These are phyloP conservation scores for Hericium alpestre DNA, from an alignment of 768 basidiomycete genomes.

Conservation along the genomic window DNA sequence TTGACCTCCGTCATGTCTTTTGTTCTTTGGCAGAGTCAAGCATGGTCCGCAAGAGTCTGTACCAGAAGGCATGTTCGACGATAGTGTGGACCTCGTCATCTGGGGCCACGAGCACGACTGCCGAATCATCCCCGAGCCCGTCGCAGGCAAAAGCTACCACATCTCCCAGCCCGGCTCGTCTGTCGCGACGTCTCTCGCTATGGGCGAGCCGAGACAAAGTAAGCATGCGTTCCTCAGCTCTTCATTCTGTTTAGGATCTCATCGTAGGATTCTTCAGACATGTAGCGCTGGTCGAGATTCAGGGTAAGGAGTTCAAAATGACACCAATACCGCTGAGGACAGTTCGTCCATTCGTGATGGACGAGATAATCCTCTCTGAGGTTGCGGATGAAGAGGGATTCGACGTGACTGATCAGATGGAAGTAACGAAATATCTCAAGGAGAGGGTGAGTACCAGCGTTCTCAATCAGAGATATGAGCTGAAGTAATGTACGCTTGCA, in stretches of 20 bases:
- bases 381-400: constrained; percentile 69
- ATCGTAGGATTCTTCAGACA: constrained; percentile 42
- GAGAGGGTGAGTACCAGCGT: constrained; percentile 35
- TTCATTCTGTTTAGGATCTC: background rate
- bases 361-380: constrained; percentile 66
- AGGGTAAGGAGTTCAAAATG: constrained; percentile 79
- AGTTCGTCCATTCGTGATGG: constrained; percentile 89
- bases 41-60: constrained; percentile 93
- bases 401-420: constrained; percentile 72
- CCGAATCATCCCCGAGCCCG: constrained; percentile 79
- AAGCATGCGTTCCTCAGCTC: constrained; percentile 1
- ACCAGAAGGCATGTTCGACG: constrained; percentile 95
- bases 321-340: constrained; percentile 81
- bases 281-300: constrained; percentile 80
- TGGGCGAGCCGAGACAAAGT: constrained; percentile 95
- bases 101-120: constrained; percentile 99
- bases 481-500: constrained; percentile 18
- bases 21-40: constrained; percentile 51
- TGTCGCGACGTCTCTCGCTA: constrained; percentile 87
- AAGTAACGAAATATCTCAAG: constrained; percentile 74
- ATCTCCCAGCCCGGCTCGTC: constrained; percentile 94
- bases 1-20: background rate
- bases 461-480: background rate
- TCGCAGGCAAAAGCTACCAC: constrained; percentile 83
- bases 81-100: constrained; percentile 83